phyloP scores from a whole-genome alignment of 495 filamentous ascomycete genomes.

The Hypomontagnella submonticulosa region DNA sequence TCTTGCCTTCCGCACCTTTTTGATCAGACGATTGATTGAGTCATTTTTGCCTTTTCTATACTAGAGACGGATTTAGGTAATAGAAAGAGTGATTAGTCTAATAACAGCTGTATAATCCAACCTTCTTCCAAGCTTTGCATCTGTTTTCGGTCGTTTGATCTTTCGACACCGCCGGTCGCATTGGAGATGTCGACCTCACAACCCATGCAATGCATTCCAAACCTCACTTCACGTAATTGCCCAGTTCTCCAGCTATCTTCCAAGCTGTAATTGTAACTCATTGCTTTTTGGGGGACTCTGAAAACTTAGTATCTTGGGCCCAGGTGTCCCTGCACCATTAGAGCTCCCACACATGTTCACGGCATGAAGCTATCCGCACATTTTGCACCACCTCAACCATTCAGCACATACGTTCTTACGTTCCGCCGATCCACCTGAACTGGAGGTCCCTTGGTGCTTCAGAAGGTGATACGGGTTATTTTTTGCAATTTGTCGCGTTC shows the following conservation, averaged over 20 bases:
- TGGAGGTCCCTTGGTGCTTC: neutral
- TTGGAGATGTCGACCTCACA: constrained; percentile 43
- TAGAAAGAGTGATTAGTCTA: constrained; percentile 34
- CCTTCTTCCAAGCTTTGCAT: constrained; percentile 10
- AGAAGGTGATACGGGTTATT: neutral
- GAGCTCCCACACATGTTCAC: constrained; percentile 19
- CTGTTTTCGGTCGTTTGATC: constrained; percentile 45
- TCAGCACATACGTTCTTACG: constrained; percentile 6
- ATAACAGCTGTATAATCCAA: constrained; percentile 36
- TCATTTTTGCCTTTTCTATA: constrained; percentile 38
- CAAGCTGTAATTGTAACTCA: constrained; percentile 19
- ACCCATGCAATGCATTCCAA: constrained; percentile 48
- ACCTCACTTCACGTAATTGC: constrained; percentile 36
- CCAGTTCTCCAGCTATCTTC: constrained; percentile 41
- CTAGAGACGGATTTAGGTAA: constrained; percentile 35
- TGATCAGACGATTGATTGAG: constrained; percentile 44
- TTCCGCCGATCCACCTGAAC: neutral
- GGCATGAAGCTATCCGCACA: constrained; percentile 58
- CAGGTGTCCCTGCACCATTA: neutral
- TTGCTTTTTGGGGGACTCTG: constrained; percentile 23
- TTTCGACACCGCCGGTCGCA: constrained; percentile 48
- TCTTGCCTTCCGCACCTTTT: constrained; percentile 38
- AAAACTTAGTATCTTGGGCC: constrained; percentile 40
- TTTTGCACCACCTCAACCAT: constrained; percentile 29
- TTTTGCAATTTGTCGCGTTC: constrained; percentile 2